Conservation (phyloP, 768 basidiomycete species). For the Lactarius evosmus region DNA sequence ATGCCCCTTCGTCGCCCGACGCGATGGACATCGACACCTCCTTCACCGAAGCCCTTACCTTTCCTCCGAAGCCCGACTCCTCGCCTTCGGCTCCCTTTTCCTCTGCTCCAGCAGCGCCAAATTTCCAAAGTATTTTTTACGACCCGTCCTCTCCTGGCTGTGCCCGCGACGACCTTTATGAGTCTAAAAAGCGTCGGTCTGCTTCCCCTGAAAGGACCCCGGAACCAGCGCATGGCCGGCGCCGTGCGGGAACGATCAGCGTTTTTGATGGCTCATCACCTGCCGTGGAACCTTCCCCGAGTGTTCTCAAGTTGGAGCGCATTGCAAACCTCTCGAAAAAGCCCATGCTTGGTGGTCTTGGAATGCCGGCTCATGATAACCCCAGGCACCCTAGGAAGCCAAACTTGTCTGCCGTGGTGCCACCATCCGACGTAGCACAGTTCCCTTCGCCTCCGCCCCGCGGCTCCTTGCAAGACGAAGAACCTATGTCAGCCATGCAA, state of each 20-base stretch:
- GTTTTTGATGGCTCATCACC: slow-evolving; percentile 42
- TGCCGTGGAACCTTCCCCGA: slow-evolving; percentile 50
- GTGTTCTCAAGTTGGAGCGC: slow-evolving; percentile 46
- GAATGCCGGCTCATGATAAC: slow-evolving; percentile 47
- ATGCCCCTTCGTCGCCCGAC: slow-evolving; percentile 44
- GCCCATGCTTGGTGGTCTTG: slow-evolving; percentile 53
- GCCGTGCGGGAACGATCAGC: slow-evolving; percentile 24
- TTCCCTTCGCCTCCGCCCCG: slow-evolving; percentile 40
- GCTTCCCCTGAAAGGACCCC: slow-evolving; percentile 31
- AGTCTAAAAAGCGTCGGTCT: slow-evolving; percentile 36
- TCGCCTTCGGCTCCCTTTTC: slow-evolving; percentile 31
- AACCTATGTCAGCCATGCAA: slow-evolving; percentile 19
- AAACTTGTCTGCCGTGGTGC: slow-evolving; percentile 60
- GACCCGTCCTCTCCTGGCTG: slow-evolving; percentile 48
- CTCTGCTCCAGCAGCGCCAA: slow-evolving; percentile 30
- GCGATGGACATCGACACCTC: slow-evolving; percentile 78
- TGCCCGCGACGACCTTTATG: slow-evolving; percentile 33
- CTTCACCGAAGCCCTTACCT: slow-evolving; percentile 33
- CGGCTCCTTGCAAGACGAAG: slow-evolving; percentile 30
- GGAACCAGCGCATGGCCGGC: slow-evolving; percentile 22
- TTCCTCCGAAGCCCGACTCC: slow-evolving; percentile 22
- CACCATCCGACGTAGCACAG: slow-evolving; percentile 40
- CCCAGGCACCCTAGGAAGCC: slow-evolving; percentile 64
- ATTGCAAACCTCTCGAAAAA: slow-evolving; percentile 42
- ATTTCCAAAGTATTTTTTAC: slow-evolving; percentile 59